Evolutionary conservation across 176 grass and related monocot species (phyloP).

Genomic region (Alopecurus myosuroides): DNA sequence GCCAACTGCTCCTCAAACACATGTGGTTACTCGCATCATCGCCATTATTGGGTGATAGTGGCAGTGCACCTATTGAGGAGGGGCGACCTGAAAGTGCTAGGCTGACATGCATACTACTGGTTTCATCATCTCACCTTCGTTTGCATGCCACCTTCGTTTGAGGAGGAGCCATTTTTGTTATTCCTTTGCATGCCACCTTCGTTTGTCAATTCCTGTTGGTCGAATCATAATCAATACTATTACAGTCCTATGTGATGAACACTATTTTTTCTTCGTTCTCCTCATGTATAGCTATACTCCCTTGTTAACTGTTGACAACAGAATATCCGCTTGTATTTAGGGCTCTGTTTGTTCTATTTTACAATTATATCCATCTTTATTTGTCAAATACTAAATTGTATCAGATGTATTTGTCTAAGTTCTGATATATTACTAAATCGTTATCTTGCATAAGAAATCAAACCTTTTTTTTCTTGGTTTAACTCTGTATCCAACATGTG

Average conservation of each 20-base stretch:
- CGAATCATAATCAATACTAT: neutral
- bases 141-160: no score
- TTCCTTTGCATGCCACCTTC: neutral
- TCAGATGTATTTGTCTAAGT: neutral
- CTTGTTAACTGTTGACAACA: neutral
- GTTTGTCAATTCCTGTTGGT: neutral
- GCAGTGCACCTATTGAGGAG: no score
- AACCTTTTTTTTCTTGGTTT: no score
- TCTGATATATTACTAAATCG: no score
- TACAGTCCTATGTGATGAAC: neutral
- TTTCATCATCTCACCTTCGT: no score
- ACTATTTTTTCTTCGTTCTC: neutral
- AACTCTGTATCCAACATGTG: no score
- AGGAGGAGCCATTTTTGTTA: neutral
- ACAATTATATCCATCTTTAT: neutral
- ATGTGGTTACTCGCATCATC: no score
- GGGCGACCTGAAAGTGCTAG: no score
- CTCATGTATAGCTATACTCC: neutral
- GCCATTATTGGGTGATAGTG: no score
- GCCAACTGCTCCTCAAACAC: no score
- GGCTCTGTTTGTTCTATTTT: neutral
- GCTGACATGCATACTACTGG: no score
- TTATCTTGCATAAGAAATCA: neutral
- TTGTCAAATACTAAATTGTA: neutral
- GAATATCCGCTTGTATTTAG: neutral